phyloP scores from a whole-genome alignment of 495 filamentous ascomycete species.

The Pyrenula aspistea region DNA sequence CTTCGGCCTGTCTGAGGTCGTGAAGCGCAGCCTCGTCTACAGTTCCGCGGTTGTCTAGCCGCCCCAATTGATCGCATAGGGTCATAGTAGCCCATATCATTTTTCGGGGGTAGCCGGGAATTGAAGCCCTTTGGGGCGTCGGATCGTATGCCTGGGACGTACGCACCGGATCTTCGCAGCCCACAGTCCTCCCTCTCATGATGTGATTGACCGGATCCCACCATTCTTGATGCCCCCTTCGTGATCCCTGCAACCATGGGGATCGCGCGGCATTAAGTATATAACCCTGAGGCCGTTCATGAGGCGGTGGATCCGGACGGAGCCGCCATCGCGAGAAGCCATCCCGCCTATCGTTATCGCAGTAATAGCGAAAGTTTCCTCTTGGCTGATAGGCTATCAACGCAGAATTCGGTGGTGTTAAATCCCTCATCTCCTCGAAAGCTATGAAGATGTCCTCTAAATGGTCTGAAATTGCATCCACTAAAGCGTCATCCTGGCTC shows the following conservation, averaged over 20 bases:
- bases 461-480: neutral
- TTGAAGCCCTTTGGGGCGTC: neutral
- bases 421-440: neutral
- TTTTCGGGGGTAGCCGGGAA: neutral
- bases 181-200: neutral
- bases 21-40: no score
- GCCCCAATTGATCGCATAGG: neutral
- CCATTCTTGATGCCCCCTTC: neutral
- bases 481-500: neutral
- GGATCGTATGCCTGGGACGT: neutral
- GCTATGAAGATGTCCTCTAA: neutral
- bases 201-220: neutral
- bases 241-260: neutral
- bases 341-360: neutral
- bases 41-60: no score
- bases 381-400: neutral
- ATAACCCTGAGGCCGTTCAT: neutral
- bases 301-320: neutral
- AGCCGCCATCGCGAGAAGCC: neutral
- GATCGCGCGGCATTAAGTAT: neutral
- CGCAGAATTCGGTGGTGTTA: neutral
- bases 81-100: neutral
- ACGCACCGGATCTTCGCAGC: neutral
- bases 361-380: neutral
- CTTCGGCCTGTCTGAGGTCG: no score